phyloP scores from a whole-genome alignment of 345 rosid species.

The Aquilaria yunnanensis region DNA sequence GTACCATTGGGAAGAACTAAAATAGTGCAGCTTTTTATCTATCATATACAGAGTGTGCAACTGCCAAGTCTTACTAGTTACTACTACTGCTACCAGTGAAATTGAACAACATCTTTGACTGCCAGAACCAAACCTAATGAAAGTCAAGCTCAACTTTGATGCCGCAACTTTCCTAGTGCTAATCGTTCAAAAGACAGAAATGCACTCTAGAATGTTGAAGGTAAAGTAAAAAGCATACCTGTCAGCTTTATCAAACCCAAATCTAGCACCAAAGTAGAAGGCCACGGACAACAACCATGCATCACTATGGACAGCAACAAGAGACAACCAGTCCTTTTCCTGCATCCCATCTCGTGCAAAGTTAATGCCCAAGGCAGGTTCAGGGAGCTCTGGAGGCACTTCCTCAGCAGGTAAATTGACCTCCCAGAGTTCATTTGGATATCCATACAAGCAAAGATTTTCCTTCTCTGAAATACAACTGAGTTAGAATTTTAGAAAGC shows the following conservation, averaged over 20 bases:
- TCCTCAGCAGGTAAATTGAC: conserved; percentile 86
- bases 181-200: too few species aligned
- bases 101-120: too few species aligned
- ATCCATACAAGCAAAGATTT: conserved; percentile 81
- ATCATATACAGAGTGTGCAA: too few species aligned
- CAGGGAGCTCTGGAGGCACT: conserved; percentile 91
- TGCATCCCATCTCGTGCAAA: conserved; percentile 84
- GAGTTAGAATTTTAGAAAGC: neutral
- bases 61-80: too few species aligned
- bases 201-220: neutral
- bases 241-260: conserved; percentile 62
- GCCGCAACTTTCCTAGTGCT: too few species aligned
- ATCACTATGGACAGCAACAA: conserved; percentile 83
- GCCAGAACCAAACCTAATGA: too few species aligned
- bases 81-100: too few species aligned
- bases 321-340: conserved; percentile 77
- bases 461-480: conserved; percentile 52
- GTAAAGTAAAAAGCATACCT: conserved; percentile 34
- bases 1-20: too few species aligned
- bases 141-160: too few species aligned
- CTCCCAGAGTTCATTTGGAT: conserved; percentile 75
- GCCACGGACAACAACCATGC: conserved; percentile 75
- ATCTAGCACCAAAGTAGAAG: conserved; percentile 74
- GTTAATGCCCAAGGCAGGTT: conserved; percentile 87
- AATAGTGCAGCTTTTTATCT: too few species aligned